Base-by-base conservation (phyloP, 495 filamentous ascomycete genomes). In the Bacidia rubella region DNA sequence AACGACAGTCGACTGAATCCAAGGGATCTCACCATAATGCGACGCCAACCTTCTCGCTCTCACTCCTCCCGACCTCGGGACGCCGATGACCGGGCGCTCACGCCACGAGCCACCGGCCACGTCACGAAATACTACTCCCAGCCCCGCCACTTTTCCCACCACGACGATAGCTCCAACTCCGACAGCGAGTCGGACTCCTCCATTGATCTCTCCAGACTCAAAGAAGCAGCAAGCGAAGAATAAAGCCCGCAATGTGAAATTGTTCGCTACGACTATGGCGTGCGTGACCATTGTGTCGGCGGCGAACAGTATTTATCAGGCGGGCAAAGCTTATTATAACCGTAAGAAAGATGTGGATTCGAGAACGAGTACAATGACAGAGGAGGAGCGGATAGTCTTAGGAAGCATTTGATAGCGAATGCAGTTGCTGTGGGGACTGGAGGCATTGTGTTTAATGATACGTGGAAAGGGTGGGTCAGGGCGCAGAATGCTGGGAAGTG, bases 231-330 rank as follows among this genome's bases (percentile, higher is more conserved):
- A 47, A 25, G 2, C 51, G 29, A 41, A 41, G 40, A 17, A 41
- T 5, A 56, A 59, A 25, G 29, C 29, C 7, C 40, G 52, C 10
- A 55, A 55, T 5, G 52, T 53, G 21, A 55, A 52, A 25, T 39
- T 61, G 11, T 56, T 61, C 25, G 38, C 32, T 7, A 47, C 49
- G 21, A 52, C 56, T 23, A 39, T 61, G 43, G 58, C 58, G 15
- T 52, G 52, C 26, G 24, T 61, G 32, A 58, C 58, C 7, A 56
- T 52, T 23, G 11, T 61, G 15, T 52, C 52, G 9, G 58, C 58
- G 3, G 49, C 26, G 4, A 61, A 61, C 39, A 59, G 56, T 15
- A 49, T 61, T 24, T 59, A 59, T 17, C 58, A 61, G 24, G 48
- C 56, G 17, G 49, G 49, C 1, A 59, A 59, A 20, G 58, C 58